These are phyloP conservation scores for Fusarium pilosicola DNA, from an alignment of 2,329 filamentous ascomycete genomes.

Conservation along the genomic window DNA sequence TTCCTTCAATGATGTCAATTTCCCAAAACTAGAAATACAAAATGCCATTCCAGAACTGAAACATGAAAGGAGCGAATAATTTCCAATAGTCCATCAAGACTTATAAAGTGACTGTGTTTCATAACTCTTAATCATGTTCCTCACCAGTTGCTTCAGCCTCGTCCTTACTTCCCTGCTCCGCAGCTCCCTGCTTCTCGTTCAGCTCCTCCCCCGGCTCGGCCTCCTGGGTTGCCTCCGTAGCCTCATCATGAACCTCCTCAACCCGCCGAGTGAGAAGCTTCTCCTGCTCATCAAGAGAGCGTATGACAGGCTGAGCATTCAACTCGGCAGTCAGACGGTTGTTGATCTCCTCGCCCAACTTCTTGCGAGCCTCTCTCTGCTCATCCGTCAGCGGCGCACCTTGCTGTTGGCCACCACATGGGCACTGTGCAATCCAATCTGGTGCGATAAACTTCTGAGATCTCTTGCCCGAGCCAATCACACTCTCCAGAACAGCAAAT, in stretches of 20 bases:
- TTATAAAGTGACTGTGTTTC: fast-evolving
- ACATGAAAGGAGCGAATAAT: fast-evolving
- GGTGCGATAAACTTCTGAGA: too few relatives aligned
- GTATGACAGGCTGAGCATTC: too few relatives aligned
- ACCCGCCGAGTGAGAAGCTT: too few relatives aligned
- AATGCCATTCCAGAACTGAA: neutral
- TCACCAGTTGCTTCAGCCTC: neutral
- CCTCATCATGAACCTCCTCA: neutral
- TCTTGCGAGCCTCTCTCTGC: too few relatives aligned
- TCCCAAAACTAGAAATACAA: neutral
- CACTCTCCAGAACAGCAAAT: too few relatives aligned
- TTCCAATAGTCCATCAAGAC: fast-evolving
- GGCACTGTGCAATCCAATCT: too few relatives aligned
- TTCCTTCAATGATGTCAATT: neutral
- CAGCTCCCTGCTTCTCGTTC: fast-evolving
- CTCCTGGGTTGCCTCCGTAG: neutral
- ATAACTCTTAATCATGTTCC: neutral
- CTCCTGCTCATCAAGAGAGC: too few relatives aligned
- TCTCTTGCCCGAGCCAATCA: too few relatives aligned
- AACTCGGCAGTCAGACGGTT: neutral
- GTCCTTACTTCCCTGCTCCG: fast-evolving
- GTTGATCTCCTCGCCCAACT: conserved; percentile 19
- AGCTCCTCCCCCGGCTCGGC: fast-evolving
- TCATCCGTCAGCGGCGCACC: too few relatives aligned
- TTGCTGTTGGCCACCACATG: too few relatives aligned